phyloP scores from a whole-genome alignment of 257 asterid genomes.

The Forsythia suspensa region DNA sequence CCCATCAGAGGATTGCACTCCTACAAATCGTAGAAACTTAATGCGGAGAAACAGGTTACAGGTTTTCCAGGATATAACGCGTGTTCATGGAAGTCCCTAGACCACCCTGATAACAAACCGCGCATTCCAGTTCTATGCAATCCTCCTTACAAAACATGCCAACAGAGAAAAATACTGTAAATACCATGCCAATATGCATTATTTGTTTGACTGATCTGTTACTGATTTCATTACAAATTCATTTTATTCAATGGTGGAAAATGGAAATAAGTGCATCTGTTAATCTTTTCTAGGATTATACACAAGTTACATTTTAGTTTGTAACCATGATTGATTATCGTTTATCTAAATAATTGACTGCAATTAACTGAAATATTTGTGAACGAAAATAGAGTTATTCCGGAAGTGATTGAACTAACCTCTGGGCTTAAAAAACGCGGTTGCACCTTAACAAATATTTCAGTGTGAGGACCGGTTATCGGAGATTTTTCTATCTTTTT shows the following conservation, averaged over 20 bases:
- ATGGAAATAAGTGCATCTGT: not conserved
- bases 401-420: too few species aligned
- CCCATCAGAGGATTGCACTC: conserved; percentile 4
- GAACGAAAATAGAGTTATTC: too few species aligned
- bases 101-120: not conserved
- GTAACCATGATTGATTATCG: not conserved
- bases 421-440: too few species aligned
- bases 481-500: too few species aligned
- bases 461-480: too few species aligned
- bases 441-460: too few species aligned
- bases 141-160: not conserved
- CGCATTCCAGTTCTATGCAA: not conserved
- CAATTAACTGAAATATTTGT: too few species aligned
- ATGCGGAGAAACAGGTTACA: conserved; percentile 47
- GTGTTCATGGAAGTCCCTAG: conserved; percentile 29
- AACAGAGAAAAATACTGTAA: conserved; percentile 2
- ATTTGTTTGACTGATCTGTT: conserved; percentile 23
- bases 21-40: conserved; percentile 16
- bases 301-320: not conserved
- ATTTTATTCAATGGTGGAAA: not conserved
- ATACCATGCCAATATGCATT: not conserved
- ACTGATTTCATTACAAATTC: not conserved
- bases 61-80: conserved; percentile 56
- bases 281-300: not conserved
- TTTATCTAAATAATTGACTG: too few species aligned